phyloP scores from a whole-genome alignment of 2,329 filamentous ascomycete species.

The Arthroderma sp. region DNA sequence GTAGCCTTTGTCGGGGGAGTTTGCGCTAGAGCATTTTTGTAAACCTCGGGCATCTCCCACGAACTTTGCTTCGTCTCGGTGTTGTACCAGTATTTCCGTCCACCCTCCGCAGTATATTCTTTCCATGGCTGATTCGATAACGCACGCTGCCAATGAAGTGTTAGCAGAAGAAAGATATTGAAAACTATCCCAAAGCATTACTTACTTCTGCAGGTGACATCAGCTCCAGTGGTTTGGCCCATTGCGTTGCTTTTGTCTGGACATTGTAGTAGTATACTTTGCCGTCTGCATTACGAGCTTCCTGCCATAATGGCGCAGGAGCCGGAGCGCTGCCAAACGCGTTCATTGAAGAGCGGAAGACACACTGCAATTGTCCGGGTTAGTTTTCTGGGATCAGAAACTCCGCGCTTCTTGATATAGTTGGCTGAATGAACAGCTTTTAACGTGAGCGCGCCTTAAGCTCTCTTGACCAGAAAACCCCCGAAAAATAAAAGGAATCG shows the following conservation, averaged over 20 bases:
- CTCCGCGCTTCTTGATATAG: too few species aligned
- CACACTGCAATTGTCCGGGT: too few species aligned
- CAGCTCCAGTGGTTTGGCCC: conserved; percentile 83
- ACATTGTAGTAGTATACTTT: conserved; percentile 85
- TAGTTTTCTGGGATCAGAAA: too few species aligned
- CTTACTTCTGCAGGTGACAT: conserved; percentile 70
- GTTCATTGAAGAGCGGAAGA: not conserved
- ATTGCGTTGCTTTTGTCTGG: conserved; percentile 75
- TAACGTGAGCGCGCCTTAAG: too few species aligned
- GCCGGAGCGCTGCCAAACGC: conserved; percentile 15
- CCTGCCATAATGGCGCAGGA: conserved; percentile 57
- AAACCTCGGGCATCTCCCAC: conserved; percentile 83
- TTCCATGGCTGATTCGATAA: conserved; percentile 80
- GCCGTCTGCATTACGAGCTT: conserved; percentile 68
- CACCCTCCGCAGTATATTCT: conserved; percentile 75
- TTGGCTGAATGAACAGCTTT: too few species aligned
- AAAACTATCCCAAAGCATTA: conserved; percentile 6
- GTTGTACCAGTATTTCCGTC: conserved; percentile 92
- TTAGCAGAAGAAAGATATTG: conserved; percentile 8
- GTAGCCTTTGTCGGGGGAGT: conserved; percentile 31
- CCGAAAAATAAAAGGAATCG: too few species aligned
- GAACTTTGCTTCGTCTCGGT: conserved; percentile 81
- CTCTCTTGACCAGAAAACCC: too few species aligned
- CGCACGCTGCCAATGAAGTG: conserved; percentile 48
- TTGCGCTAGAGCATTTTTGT: conserved; percentile 60